Conservation (phyloP, 495 filamentous ascomycete genomes). For the Zalerion maritima region DNA sequence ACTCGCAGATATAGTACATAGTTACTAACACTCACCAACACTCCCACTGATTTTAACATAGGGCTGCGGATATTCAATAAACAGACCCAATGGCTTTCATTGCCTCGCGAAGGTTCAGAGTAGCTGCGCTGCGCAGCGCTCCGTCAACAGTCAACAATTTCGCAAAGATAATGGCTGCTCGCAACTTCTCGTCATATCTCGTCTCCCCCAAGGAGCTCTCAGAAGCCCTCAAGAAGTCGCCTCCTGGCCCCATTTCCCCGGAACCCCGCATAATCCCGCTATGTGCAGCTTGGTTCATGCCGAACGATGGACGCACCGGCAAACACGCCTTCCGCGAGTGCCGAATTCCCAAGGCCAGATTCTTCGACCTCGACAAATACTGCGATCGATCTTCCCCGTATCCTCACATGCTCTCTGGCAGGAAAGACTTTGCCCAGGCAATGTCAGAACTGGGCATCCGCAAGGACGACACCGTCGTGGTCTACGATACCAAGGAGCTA, state of each 20-base stretch:
- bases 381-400: slow-evolving; percentile 79
- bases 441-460: slow-evolving; percentile 82
- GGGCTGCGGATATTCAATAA: too few species aligned
- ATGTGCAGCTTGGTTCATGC: slow-evolving; percentile 91
- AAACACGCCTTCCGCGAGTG: slow-evolving; percentile 56
- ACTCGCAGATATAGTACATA: too few species aligned
- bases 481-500: slow-evolving; percentile 78
- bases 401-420: slow-evolving; percentile 88
- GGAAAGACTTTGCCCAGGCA: slow-evolving; percentile 64
- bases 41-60: too few species aligned
- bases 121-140: neutral
- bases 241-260: slow-evolving; percentile 56
- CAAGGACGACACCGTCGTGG: slow-evolving; percentile 73
- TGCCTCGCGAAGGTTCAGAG: neutral
- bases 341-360: slow-evolving; percentile 77
- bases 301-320: slow-evolving; percentile 76
- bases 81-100: neutral
- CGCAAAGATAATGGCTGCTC: slow-evolving; percentile 8
- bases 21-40: too few species aligned
- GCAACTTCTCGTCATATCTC: slow-evolving; percentile 61
- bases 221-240: slow-evolving; percentile 62
- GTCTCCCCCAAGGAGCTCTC: slow-evolving; percentile 72
- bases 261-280: slow-evolving; percentile 71
- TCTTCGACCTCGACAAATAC: slow-evolving; percentile 88
- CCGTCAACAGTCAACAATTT: too few species aligned